A percentile compares a stretch with the other conserved stretches of the same genome.
These are phyloP conservation scores for Mallotus repandus DNA, from an alignment of 441 rosid species.

Conservation along the genomic window DNA sequence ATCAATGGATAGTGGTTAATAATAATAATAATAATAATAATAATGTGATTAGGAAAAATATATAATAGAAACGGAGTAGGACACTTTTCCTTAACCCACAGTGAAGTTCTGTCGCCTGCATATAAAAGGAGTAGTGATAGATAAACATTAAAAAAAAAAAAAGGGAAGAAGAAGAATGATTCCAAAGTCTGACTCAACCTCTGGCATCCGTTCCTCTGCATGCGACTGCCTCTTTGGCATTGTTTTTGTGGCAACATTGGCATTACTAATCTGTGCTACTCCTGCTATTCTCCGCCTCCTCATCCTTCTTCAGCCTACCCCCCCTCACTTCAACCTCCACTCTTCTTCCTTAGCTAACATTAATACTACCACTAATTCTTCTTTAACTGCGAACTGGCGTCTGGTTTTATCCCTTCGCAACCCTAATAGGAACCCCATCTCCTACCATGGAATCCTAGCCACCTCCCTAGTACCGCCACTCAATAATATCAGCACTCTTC, in stretches of 20 bases:
- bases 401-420: constrained; percentile 1
- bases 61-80: too few relatives aligned
- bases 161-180: too few relatives aligned
- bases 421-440: neutral
- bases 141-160: too few relatives aligned
- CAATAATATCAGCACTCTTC: neutral
- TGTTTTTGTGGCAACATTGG: neutral
- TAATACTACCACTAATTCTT: neutral
- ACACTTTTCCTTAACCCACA: too few relatives aligned
- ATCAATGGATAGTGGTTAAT: too few relatives aligned
- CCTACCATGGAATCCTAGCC: neutral
- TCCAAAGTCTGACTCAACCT: too few relatives aligned
- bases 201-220: neutral
- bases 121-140: too few relatives aligned
- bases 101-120: too few relatives aligned
- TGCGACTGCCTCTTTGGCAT: constrained; percentile 14
- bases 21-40: too few relatives aligned
- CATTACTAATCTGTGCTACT: neutral
- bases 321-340: constrained; percentile 14
- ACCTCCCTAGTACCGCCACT: neutral
- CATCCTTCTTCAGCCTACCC: constrained; percentile 13
- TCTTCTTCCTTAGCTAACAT: constrained; percentile 6
- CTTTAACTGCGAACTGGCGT: constrained; percentile 3
- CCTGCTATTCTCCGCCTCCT: neutral
- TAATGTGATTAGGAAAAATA: too few relatives aligned